A percentile compares a stretch with the other conserved stretches of the same genome.
These are phyloP conservation scores for Silybum marianum DNA, from an alignment of 129 eudicot genomes.

Conservation along the genomic window DNA sequence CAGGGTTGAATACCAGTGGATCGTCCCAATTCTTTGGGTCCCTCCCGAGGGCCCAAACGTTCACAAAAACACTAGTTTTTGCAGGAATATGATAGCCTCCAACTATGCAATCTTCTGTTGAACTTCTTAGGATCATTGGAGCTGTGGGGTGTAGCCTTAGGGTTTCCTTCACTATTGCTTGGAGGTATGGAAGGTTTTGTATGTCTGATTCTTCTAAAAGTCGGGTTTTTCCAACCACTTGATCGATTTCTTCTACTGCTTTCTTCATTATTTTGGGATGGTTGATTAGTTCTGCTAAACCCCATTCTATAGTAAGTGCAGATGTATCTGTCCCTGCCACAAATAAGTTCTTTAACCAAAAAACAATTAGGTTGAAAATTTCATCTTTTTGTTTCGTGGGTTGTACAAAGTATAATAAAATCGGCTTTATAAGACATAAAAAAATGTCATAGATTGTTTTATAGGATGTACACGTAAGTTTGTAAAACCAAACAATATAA, in stretches of 20 bases:
- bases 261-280: constrained; percentile 55
- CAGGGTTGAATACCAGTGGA: constrained; percentile 51
- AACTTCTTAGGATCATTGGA: constrained; percentile 54
- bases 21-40: constrained; percentile 58
- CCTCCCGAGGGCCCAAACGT: constrained; percentile 60
- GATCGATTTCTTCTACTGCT: constrained; percentile 50
- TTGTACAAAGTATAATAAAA: background rate
- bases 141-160: constrained; percentile 68
- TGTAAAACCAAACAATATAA: too few species aligned
- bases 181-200: constrained; percentile 65
- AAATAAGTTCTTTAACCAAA: constrained; percentile 52
- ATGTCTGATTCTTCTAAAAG: constrained; percentile 66
- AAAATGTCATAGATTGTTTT: background rate
- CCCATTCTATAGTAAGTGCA: constrained; percentile 69
- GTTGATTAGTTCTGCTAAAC: constrained; percentile 71
- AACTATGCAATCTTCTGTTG: constrained; percentile 46
- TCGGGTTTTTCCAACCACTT: constrained; percentile 41
- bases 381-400: background rate
- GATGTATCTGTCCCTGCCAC: constrained; percentile 74
- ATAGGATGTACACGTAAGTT: background rate
- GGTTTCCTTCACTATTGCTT: constrained; percentile 70
- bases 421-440: background rate
- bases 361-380: background rate
- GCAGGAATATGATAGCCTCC: constrained; percentile 54
- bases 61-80: constrained; percentile 49